A percentile compares a stretch with the other conserved stretches of the same genome.
Evolutionary conservation across 2,329 filamentous ascomycete species (phyloP).

Genomic region (Nemania sp.): DNA sequence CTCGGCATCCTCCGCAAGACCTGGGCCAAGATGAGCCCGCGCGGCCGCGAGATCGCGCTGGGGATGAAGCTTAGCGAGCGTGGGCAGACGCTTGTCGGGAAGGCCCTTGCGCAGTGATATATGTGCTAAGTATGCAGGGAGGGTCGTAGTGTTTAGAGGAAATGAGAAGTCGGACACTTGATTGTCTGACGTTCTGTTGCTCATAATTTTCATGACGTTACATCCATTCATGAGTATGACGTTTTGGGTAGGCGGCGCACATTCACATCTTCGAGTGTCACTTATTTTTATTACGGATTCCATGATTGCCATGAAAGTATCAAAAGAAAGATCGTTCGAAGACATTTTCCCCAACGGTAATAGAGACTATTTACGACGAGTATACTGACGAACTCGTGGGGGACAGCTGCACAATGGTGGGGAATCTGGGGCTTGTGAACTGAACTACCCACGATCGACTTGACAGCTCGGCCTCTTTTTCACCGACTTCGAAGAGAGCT

Average conservation of each 20-base stretch:
- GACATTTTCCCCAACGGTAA: neutral
- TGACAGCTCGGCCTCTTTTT: slow-evolving; percentile 19
- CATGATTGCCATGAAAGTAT: neutral
- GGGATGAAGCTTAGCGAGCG: slow-evolving; percentile 66
- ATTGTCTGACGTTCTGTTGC: too few species aligned
- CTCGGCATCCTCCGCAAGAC: slow-evolving; percentile 72
- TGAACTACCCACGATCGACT: neutral
- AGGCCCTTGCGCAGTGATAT: slow-evolving; percentile 55
- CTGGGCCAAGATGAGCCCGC: slow-evolving; percentile 73
- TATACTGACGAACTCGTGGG: neutral
- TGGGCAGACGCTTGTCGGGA: slow-evolving; percentile 63
- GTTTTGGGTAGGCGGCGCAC: too few species aligned
- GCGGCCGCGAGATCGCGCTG: slow-evolving; percentile 66
- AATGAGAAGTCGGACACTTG: too few species aligned
- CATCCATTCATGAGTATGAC: too few species aligned
- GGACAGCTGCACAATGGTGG: slow-evolving; percentile 5
- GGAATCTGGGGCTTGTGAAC: neutral
- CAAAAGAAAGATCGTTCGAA: neutral
- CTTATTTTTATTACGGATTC: too few species aligned
- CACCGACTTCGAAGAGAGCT: slow-evolving; percentile 17
- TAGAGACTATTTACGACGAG: neutral
- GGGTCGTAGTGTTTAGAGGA: too few species aligned
- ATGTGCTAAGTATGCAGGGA: neutral
- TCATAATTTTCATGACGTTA: too few species aligned
- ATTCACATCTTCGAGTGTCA: too few species aligned